A percentile compares a stretch with the other conserved stretches of the same genome.
phyloP scores from a whole-genome alignment of 345 rosid species.

The Rhizophora mangle region DNA sequence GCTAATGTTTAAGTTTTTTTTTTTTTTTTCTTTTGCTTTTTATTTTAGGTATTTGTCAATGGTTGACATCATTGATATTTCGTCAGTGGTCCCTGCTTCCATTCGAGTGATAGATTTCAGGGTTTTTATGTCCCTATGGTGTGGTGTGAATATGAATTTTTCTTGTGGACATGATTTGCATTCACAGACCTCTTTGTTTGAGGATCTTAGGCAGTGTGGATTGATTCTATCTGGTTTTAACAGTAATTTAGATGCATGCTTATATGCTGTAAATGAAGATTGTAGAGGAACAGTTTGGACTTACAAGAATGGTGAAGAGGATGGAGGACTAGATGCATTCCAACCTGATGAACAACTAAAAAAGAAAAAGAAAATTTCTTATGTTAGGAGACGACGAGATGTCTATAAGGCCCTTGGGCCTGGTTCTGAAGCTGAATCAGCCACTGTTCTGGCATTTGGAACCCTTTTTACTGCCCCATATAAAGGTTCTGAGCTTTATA shows the following conservation, averaged over 20 bases:
- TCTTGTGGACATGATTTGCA: constrained; percentile 41
- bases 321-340: constrained; percentile 60
- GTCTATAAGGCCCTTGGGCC: constrained; percentile 67
- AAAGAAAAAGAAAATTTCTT: constrained; percentile 64
- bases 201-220: constrained; percentile 66
- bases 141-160: constrained; percentile 48
- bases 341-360: constrained; percentile 81
- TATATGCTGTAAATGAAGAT: constrained; percentile 68
- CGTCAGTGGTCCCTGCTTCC: constrained; percentile 60
- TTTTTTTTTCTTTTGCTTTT: not conserved
- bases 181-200: constrained; percentile 31
- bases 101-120: constrained; percentile 68
- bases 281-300: constrained; percentile 90
- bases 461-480: constrained; percentile 82
- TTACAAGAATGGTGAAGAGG: constrained; percentile 46
- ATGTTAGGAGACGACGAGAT: constrained; percentile 62
- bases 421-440: constrained; percentile 63
- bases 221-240: constrained; percentile 54
- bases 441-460: constrained; percentile 71
- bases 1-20: not conserved
- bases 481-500: constrained; percentile 65
- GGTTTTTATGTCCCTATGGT: constrained; percentile 66
- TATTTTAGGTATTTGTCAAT: constrained; percentile 68
- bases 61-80: constrained; percentile 72
- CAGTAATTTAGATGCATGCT: constrained; percentile 61